phyloP scores from a whole-genome alignment of 345 rosid species.

The Citrus mangshanensis region DNA sequence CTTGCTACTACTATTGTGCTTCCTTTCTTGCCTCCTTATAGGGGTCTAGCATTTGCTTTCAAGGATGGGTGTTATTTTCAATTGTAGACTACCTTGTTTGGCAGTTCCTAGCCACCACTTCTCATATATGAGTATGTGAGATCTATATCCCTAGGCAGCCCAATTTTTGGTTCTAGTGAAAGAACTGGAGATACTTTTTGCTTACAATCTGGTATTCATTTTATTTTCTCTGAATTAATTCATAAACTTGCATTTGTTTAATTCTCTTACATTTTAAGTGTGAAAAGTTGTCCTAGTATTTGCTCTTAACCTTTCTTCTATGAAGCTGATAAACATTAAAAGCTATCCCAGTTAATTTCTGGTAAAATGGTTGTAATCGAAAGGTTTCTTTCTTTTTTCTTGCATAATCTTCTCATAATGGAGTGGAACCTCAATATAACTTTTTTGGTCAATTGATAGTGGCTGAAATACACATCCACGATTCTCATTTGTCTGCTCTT shows the following conservation, averaged over 20 bases:
- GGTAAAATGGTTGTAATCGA: background rate
- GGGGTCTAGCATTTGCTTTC: background rate
- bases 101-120: background rate
- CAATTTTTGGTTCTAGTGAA: background rate
- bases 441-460: background rate
- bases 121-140: background rate
- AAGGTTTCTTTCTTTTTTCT: background rate
- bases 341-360: background rate
- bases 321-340: background rate
- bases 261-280: background rate
- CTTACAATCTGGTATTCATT: background rate
- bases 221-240: background rate
- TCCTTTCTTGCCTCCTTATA: background rate
- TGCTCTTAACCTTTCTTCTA: background rate
- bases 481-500: background rate
- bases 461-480: background rate
- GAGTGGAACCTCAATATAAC: background rate
- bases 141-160: background rate
- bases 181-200: background rate
- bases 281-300: background rate
- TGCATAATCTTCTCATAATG: background rate
- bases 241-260: background rate
- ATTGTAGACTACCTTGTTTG: background rate
- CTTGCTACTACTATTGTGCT: background rate
- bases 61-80: background rate